phyloP scores from a whole-genome alignment of 345 rosid genomes.

The Boechera retrofracta region DNA sequence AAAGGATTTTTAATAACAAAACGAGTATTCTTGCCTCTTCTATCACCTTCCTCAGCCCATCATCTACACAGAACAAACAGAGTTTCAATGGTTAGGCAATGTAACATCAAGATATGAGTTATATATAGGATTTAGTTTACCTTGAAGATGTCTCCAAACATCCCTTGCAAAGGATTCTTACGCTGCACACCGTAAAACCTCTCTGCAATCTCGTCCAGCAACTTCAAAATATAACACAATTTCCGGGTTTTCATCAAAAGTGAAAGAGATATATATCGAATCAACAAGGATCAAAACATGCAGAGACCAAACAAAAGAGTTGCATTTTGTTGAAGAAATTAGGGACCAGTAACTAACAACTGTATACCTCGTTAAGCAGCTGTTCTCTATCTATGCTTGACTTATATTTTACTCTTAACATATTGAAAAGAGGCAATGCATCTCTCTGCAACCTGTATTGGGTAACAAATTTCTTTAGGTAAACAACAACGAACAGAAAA shows the following conservation, averaged over 20 bases:
- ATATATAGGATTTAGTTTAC: conserved; percentile 36
- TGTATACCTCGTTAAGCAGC: conserved; percentile 74
- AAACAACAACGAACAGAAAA: conserved; percentile 20
- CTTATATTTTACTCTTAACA: conserved; percentile 76
- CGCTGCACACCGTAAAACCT: conserved; percentile 81
- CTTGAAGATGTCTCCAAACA: conserved; percentile 90
- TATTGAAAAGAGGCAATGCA: conserved; percentile 91
- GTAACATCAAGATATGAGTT: conserved; percentile 18
- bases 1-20: neutral
- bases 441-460: conserved; percentile 81
- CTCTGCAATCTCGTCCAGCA: conserved; percentile 85
- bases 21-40: conserved; percentile 4
- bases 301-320: conserved; percentile 4
- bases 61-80: conserved; percentile 40
- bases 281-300: neutral
- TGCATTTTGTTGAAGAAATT: neutral
- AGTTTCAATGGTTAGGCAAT: conserved; percentile 3
- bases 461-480: conserved; percentile 5
- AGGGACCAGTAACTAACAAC: neutral
- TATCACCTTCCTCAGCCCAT: conserved; percentile 38
- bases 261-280: neutral
- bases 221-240: conserved; percentile 52
- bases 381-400: conserved; percentile 82
- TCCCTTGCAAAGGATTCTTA: conserved; percentile 80
- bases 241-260: neutral